Evolutionary conservation across 2,329 filamentous ascomycete genomes (phyloP), one percentile per base, ranked within the genome.

Genomic region (Penicillium hordei): DNA sequence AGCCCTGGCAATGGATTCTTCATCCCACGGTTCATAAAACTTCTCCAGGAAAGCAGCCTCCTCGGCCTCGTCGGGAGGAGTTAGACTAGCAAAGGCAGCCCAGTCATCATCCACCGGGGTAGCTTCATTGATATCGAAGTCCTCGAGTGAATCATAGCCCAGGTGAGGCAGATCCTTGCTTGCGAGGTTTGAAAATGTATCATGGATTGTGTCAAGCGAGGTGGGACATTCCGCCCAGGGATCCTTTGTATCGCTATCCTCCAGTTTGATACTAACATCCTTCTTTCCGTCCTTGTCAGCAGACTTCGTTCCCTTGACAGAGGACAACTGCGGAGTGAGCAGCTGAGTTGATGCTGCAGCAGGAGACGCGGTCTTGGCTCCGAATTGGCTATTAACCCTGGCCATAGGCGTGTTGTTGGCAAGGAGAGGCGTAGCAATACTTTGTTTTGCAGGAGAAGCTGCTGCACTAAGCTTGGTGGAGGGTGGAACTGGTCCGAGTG

Each of bases 141-240:
- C 72, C 12, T 76, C 74, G 56, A 75, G 71, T 0, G 71, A 66
- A 53, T 76, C 72, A 48, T 66, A 62, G 6, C 72, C 70, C 21
- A 76, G 63, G 13, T 68, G 67, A 25, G 58, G 63, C 43, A 66
- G 58, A 19, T 60, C 55, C 17, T 72, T 68, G 33, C 69, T 68
- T 9, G 65, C 61, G 21, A 76, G 54, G 42, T 72, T 68, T 29
- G 65, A 64, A 58, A 78, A 78, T 15, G 73, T 69, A 48, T 75
- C 68, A 40, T 72, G 69, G 23, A 79, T 72, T 8, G 68, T 63
- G 25, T 75, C 72, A 13, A 75, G 67, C 29, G 75, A 73, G 29
- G 76, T 69, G 29, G 70, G 65, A 51, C 71, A 73, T 21, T 74
- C 68, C 23, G 68, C 68, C 76, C 76, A 78, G 4, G 66, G 66